Evolutionary conservation across 2,329 filamentous ascomycete genomes (phyloP).

Genomic region (Talaromyces sp.): DNA sequence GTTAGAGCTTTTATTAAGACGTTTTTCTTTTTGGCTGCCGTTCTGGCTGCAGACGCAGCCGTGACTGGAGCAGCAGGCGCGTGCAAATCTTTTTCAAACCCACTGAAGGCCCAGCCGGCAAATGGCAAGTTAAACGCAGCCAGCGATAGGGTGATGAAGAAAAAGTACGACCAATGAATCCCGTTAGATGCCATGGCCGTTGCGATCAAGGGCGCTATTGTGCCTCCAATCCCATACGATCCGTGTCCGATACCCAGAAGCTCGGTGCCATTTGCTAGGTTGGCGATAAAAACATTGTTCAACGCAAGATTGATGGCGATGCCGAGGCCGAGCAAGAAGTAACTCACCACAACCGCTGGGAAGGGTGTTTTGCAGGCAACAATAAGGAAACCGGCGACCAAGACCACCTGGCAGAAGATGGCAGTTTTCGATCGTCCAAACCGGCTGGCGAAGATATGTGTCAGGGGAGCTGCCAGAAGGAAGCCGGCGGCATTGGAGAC

Average conservation of each 20-base stretch:
- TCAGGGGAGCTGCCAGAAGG: constrained; percentile 64
- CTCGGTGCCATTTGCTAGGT: constrained; percentile 47
- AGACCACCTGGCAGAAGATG: constrained; percentile 52
- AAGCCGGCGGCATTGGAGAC: constrained; percentile 73
- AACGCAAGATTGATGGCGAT: constrained; percentile 48
- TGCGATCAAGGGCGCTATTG: constrained; percentile 64
- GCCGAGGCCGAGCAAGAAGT: constrained; percentile 60
- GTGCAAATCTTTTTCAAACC: constrained; percentile 59
- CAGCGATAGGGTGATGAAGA: constrained; percentile 60
- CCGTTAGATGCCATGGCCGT: constrained; percentile 63
- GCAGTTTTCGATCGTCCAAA: constrained; percentile 63
- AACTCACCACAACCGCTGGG: constrained; percentile 60
- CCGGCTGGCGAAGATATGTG: constrained; percentile 58
- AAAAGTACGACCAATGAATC: constrained; percentile 66
- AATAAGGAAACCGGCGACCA: constrained; percentile 59
- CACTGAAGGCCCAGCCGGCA: constrained; percentile 63
- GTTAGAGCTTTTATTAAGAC: constrained; percentile 46
- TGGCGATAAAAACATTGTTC: constrained; percentile 54
- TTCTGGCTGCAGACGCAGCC: constrained; percentile 36
- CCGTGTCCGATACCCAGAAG: constrained; percentile 39
- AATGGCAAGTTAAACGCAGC: constrained; percentile 53
- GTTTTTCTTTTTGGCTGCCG: constrained; percentile 17
- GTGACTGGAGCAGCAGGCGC: constrained; percentile 42
- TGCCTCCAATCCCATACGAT: constrained; percentile 57
- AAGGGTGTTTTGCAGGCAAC: constrained; percentile 67